phyloP scores from a whole-genome alignment of 441 rosid genomes.

The Melastoma candidum region DNA sequence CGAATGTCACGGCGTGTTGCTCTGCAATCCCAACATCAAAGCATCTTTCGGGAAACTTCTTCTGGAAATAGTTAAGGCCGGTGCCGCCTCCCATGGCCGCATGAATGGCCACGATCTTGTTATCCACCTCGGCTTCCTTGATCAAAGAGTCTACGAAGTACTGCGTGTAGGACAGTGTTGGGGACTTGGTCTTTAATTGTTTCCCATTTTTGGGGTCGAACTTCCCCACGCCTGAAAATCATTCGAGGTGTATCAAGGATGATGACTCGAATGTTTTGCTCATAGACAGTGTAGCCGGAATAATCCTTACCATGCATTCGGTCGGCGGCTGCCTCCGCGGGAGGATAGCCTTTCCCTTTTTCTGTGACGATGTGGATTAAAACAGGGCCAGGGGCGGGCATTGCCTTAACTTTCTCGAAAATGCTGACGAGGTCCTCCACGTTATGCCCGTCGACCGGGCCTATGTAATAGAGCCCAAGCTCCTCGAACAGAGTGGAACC shows the following conservation, averaged over 20 bases:
- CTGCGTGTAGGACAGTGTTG: constrained; percentile 24
- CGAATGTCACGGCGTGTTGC: constrained; percentile 47
- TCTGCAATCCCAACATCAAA: constrained; percentile 49
- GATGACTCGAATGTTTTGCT: neutral
- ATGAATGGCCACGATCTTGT: constrained; percentile 35
- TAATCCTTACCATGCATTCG: constrained; percentile 36
- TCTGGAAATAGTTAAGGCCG: constrained; percentile 35
- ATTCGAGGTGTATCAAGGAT: neutral
- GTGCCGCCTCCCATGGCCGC: constrained; percentile 62
- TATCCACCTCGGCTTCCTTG: constrained; percentile 33
- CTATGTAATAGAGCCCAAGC: constrained; percentile 35
- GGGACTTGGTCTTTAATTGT: constrained; percentile 24
- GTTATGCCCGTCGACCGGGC: constrained; percentile 41
- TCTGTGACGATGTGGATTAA: constrained; percentile 41
- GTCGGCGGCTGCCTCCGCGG: constrained; percentile 37
- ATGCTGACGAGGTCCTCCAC: constrained; percentile 29
- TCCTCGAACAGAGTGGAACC: constrained; percentile 34
- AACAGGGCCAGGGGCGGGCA: constrained; percentile 30
- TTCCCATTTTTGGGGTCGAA: constrained; percentile 38
- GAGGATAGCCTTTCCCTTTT: constrained; percentile 46
- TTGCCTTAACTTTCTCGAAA: constrained; percentile 22
- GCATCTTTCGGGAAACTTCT: constrained; percentile 30
- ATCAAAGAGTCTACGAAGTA: constrained; percentile 40
- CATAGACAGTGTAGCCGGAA: neutral
- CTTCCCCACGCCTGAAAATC: constrained; percentile 29